phyloP scores from a whole-genome alignment of 192 early-diverging fungal genomes.

The Gorgonomyces haynaldii region DNA sequence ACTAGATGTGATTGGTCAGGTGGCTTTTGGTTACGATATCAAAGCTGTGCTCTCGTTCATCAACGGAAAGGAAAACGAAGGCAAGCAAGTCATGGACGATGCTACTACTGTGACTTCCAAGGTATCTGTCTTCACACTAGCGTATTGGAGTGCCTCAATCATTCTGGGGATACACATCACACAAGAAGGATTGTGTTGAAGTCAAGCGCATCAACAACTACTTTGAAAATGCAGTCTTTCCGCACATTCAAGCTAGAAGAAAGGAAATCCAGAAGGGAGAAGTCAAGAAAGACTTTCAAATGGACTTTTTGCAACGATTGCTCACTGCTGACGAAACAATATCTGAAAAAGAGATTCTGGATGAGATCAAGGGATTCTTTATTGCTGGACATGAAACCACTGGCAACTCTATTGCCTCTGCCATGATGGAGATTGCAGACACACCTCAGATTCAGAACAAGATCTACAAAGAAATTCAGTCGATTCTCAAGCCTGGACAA shows the following conservation, averaged over 20 bases:
- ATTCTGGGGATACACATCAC: too few species aligned
- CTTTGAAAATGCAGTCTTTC: too few species aligned
- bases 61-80: too few species aligned
- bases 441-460: conserved; percentile 8
- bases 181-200: too few species aligned
- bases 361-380: conserved; percentile 28
- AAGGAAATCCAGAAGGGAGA: not conserved
- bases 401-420: conserved; percentile 22
- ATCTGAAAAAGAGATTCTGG: conserved; percentile 23
- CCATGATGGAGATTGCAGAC: conserved; percentile 6
- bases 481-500: not conserved
- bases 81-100: too few species aligned
- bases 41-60: not conserved
- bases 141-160: too few species aligned
- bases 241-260: not conserved
- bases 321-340: conserved; percentile 4
- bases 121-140: too few species aligned
- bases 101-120: too few species aligned
- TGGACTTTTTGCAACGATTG: conserved; percentile 25
- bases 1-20: conserved; percentile 12
- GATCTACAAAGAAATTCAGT: conserved; percentile 11
- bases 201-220: too few species aligned
- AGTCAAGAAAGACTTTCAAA: not conserved
- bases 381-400: conserved; percentile 29
- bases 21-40: conserved; percentile 4